Percentiles rank a stretch among this genome's conserved stretches.
Evolutionary conservation across 208 protist genomes (phyloP).

Genomic region (Acanthamoeba castellanii): DNA sequence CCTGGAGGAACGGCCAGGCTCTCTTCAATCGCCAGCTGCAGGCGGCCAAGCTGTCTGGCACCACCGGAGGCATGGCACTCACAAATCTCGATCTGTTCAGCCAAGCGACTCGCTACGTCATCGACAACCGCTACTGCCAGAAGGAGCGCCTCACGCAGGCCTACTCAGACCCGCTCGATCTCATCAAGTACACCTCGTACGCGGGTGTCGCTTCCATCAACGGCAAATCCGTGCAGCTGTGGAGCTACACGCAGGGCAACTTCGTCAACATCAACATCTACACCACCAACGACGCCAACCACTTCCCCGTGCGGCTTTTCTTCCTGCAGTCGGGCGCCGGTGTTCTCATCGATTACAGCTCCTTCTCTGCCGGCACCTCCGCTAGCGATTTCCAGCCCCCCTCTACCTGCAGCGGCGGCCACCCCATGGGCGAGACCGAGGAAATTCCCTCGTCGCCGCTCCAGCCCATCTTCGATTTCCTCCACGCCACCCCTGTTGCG

Average conservation of each 20-base stretch:
- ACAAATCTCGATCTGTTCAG: slow-evolving; percentile 25
- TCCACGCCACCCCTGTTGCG: not conserved
- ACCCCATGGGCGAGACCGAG: not conserved
- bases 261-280: not conserved
- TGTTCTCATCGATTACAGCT: slow-evolving; percentile 4
- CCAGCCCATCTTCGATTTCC: not conserved
- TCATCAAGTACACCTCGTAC: not conserved
- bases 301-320: not conserved
- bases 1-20: slow-evolving; percentile 1
- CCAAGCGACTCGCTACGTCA: not conserved
- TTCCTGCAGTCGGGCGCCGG: not conserved
- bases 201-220: not conserved
- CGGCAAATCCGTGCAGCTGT: not conserved
- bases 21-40: slow-evolving; percentile 1
- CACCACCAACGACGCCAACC: not conserved
- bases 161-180: slow-evolving; percentile 26
- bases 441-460: not conserved
- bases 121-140: slow-evolving; percentile 2
- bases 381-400: not conserved
- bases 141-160: not conserved
- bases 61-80: not conserved
- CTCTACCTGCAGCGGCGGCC: not conserved
- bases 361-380: not conserved
- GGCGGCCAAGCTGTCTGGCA: slow-evolving; percentile 1
- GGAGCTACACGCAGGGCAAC: not conserved